Conservation (phyloP, 75 land plant genomes). For the Pinus taeda region DNA sequence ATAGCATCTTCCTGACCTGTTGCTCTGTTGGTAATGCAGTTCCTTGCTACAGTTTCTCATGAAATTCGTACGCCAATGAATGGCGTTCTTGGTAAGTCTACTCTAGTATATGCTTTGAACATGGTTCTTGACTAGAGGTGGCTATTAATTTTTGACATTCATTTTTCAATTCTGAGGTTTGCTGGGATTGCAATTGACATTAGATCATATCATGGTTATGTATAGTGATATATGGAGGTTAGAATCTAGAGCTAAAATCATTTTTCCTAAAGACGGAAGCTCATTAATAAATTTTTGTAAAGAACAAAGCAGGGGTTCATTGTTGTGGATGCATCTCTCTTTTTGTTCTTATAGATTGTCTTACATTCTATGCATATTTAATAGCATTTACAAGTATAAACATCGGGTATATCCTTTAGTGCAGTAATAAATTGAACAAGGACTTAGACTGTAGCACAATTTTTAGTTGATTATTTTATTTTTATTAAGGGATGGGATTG, state of each 20-base stretch:
- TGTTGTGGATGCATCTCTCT: background rate
- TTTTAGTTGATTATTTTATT: too few species aligned
- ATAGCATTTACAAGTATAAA: too few species aligned
- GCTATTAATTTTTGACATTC: background rate
- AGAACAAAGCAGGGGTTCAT: background rate
- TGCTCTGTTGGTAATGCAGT: slow-evolving; percentile 46
- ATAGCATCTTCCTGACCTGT: too few species aligned
- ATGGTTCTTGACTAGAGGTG: background rate
- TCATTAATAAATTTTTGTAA: background rate
- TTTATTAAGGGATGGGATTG: too few species aligned
- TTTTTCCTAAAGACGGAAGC: background rate
- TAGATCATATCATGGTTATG: background rate
- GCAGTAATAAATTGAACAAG: too few species aligned
- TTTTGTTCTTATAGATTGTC: background rate
- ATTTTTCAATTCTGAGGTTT: background rate
- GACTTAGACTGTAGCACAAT: too few species aligned
- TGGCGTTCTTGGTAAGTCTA: slow-evolving; percentile 82
- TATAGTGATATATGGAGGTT: background rate
- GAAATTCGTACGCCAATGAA: slow-evolving; percentile 98
- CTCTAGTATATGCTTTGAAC: background rate
- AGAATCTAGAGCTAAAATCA: background rate
- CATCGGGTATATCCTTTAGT: too few species aligned
- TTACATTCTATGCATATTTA: too few species aligned
- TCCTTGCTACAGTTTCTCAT: slow-evolving; percentile 96
- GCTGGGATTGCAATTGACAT: background rate